These are phyloP conservation scores for Neobulgaria alba DNA, from an alignment of 2,329 filamentous ascomycete genomes.

Conservation along the genomic window DNA sequence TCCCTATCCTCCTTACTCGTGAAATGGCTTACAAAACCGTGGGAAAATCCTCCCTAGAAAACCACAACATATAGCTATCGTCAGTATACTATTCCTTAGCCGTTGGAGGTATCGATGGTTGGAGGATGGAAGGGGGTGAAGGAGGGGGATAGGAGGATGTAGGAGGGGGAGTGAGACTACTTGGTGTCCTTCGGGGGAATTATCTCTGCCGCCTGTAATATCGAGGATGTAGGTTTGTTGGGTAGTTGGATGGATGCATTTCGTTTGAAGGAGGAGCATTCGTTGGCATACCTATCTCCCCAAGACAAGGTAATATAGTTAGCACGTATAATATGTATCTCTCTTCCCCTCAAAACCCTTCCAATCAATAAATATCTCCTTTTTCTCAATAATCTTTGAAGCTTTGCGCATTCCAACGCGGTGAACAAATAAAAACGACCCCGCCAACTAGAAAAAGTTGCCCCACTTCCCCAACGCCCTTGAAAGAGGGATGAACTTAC, in stretches of 20 bases:
- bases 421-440: neutral
- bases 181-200: constrained; percentile 51
- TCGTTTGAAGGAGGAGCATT: constrained; percentile 48
- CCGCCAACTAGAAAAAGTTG: too few species aligned
- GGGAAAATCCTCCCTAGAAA: constrained; percentile 52
- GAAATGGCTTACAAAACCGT: constrained; percentile 64
- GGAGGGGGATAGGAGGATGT: too few species aligned
- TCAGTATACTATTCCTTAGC: too few species aligned
- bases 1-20: constrained; percentile 52
- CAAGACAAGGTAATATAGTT: too few species aligned
- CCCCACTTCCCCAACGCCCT: constrained; percentile 7
- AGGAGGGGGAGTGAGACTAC: constrained; percentile 32
- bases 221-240: constrained; percentile 52
- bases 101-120: too few species aligned
- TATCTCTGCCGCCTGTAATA: constrained; percentile 50
- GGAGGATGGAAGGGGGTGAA: neutral
- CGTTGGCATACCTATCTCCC: constrained; percentile 46
- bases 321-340: too few species aligned
- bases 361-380: too few species aligned
- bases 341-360: too few species aligned
- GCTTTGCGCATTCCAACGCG: too few species aligned
- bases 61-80: constrained; percentile 3
- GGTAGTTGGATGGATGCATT: constrained; percentile 51
- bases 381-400: too few species aligned
- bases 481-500: constrained; percentile 36